Evolutionary conservation across 345 rosid genomes (phyloP).

Genomic region (Brassica cretica): DNA sequence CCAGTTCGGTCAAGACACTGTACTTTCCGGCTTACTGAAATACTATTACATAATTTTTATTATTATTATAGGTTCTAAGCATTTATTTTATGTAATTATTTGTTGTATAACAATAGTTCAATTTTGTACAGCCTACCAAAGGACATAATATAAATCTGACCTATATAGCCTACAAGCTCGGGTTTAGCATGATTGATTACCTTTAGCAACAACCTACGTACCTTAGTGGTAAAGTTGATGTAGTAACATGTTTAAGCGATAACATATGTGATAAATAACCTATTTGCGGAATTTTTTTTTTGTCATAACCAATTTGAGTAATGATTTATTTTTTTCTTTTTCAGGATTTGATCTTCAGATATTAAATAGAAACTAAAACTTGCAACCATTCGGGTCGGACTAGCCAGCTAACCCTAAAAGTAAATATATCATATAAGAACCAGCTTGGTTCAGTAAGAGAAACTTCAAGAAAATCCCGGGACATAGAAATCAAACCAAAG

Average conservation of each 20-base stretch:
- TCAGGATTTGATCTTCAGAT: too few relatives aligned
- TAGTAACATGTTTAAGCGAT: not conserved
- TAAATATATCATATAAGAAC: too few relatives aligned
- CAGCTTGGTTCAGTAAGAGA: not conserved
- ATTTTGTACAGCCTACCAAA: conserved; percentile 14
- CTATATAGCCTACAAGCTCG: conserved; percentile 7
- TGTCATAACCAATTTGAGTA: not conserved
- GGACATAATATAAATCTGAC: not conserved
- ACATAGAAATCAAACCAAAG: not conserved
- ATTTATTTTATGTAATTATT: conserved; percentile 14
- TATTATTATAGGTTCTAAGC: conserved; percentile 22
- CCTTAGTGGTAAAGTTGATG: not conserved
- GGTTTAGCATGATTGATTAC: not conserved
- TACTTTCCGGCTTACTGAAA: conserved; percentile 15
- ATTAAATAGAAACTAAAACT: too few relatives aligned
- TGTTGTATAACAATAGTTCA: conserved; percentile 30
- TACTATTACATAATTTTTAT: not conserved
- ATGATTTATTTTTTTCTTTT: not conserved
- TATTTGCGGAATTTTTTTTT: not conserved
- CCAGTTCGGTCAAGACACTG: not conserved
- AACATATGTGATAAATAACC: not conserved
- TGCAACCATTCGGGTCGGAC: too few relatives aligned
- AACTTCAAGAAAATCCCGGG: not conserved
- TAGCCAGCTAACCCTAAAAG: too few relatives aligned
- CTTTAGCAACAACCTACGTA: not conserved